Conservation (phyloP, 2,329 filamentous ascomycete species). For the Chalara sp. region DNA sequence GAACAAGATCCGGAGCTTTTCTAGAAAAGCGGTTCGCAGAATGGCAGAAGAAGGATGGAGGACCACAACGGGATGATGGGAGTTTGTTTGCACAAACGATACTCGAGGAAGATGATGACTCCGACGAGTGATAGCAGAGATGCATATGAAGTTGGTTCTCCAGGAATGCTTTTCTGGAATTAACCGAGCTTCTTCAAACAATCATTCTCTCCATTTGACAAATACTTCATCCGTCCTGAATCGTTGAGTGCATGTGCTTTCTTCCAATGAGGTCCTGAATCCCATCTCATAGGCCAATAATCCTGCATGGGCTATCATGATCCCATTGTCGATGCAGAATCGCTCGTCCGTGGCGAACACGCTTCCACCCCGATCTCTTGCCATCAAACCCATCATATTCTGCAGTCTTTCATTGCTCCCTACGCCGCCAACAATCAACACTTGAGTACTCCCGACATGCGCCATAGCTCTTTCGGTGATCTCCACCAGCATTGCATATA, state of each 20-base stretch:
- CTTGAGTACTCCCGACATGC: constrained; percentile 84
- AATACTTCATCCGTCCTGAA: constrained; percentile 79
- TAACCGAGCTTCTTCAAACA: too few relatives aligned
- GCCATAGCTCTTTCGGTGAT: constrained; percentile 99
- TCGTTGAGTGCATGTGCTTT: constrained; percentile 79
- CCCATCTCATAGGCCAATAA: constrained; percentile 79
- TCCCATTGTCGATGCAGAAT: constrained; percentile 98
- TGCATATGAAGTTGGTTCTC: too few relatives aligned
- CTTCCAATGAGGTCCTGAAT: constrained; percentile 66
- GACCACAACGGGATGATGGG: constrained; percentile 20
- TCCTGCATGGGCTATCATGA: constrained; percentile 98
- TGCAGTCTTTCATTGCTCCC: constrained; percentile 92
- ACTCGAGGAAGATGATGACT: constrained; percentile 63
- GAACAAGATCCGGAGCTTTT: constrained; percentile 7
- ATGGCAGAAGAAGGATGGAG: constrained; percentile 22
- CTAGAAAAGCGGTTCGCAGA: constrained; percentile 18
- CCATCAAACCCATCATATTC: constrained; percentile 98
- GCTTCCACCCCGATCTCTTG: constrained; percentile 75
- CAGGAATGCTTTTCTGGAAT: background rate
- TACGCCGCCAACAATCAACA: constrained; percentile 91
- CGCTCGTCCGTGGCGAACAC: constrained; percentile 95
- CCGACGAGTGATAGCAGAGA: constrained; percentile 27
- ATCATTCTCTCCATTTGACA: constrained; percentile 66
- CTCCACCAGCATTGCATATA: constrained; percentile 95
- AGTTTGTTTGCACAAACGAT: constrained; percentile 60